Conservation (phyloP, 345 rosid genomes). For the Syzygium aqueum region DNA sequence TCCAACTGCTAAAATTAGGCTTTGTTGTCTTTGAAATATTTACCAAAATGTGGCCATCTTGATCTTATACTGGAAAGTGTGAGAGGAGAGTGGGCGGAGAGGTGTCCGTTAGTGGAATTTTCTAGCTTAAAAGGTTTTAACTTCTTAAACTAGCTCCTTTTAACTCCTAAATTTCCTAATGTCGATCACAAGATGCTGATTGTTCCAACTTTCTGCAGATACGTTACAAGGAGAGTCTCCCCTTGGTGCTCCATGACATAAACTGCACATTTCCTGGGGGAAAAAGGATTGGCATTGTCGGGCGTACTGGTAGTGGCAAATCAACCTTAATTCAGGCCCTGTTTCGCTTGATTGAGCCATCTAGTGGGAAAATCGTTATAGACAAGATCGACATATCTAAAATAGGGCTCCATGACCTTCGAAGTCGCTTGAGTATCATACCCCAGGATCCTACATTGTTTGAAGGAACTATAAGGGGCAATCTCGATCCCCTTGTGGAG, state of each 20-base stretch:
- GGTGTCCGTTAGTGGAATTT: neutral
- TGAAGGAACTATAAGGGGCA: constrained; percentile 90
- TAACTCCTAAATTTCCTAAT: neutral
- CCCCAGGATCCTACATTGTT: constrained; percentile 98
- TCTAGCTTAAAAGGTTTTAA: neutral
- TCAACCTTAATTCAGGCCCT: constrained; percentile 97
- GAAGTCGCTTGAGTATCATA: constrained; percentile 87
- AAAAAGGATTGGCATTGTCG: constrained; percentile 93
- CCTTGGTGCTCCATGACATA: constrained; percentile 82
- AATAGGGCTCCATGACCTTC: constrained; percentile 96
- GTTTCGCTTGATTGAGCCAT: constrained; percentile 89
- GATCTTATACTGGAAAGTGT: neutral
- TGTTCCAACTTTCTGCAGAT: constrained; percentile 35
- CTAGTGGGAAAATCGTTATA: constrained; percentile 67
- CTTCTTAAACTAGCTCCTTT: neutral
- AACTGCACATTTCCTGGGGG: constrained; percentile 90
- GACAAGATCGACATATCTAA: constrained; percentile 89
- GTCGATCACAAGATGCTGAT: neutral
- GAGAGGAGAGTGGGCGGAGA: neutral
- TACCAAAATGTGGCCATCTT: neutral
- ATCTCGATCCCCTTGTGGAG: constrained; percentile 97
- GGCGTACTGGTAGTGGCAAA: constrained; percentile 98
- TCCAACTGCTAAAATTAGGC: neutral
- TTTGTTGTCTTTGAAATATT: neutral
- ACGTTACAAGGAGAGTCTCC: constrained; percentile 95